phyloP scores from a whole-genome alignment of 331 rosid species.

The Erythrophleum ivorense region DNA sequence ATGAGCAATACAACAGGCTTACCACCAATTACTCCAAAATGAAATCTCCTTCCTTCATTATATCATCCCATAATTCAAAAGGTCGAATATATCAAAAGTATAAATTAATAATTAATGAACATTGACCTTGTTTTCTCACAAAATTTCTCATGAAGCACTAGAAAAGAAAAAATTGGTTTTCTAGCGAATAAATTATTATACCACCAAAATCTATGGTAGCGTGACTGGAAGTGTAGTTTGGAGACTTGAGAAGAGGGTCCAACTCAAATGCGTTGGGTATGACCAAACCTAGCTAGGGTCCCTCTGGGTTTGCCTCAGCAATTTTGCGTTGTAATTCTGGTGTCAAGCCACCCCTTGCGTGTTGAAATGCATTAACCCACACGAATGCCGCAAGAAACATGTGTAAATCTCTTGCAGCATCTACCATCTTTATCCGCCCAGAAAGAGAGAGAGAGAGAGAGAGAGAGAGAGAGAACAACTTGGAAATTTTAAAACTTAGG shows the following conservation, averaged over 20 bases:
- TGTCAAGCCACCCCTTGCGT: slow-evolving; percentile 23
- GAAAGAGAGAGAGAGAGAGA: neutral
- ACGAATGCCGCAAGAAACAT: slow-evolving; percentile 18
- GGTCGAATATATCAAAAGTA: neutral
- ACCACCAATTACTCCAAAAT: slow-evolving; percentile 45
- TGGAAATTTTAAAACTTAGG: too few relatives aligned
- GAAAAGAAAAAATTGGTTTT: neutral
- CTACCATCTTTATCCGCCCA: neutral
- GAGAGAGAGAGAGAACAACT: too few relatives aligned
- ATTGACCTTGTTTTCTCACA: neutral
- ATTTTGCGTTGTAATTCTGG: slow-evolving; percentile 24
- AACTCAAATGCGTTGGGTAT: slow-evolving; percentile 48
- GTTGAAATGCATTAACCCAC: slow-evolving; percentile 1
- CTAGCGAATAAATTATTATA: neutral
- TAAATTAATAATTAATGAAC: too few relatives aligned
- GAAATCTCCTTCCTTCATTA: slow-evolving; percentile 37
- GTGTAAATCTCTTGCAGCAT: neutral
- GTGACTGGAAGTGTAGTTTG: slow-evolving; percentile 26
- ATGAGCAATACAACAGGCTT: slow-evolving; percentile 45
- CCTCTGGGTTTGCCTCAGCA: slow-evolving; percentile 35
- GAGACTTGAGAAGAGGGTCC: slow-evolving; percentile 49
- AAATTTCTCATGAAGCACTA: neutral
- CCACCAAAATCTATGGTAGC: slow-evolving; percentile 39
- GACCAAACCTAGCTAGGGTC: slow-evolving; percentile 50
- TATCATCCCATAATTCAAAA: neutral